phyloP scores from a whole-genome alignment of 805 yeast species.

The Candida sakaeoensis region DNA sequence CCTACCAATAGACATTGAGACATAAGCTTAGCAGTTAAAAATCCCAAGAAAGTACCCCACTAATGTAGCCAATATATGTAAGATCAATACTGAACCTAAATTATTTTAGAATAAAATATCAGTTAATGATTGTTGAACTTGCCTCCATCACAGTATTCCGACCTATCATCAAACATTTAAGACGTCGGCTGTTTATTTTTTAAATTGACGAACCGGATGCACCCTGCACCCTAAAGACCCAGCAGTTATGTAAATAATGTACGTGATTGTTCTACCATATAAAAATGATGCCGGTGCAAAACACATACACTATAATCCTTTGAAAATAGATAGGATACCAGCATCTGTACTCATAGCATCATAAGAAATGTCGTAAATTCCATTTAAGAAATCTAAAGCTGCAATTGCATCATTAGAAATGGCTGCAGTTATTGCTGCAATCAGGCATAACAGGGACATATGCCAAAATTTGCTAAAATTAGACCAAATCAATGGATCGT shows the following conservation, averaged over 20 bases:
- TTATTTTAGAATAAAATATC: conserved; percentile 40
- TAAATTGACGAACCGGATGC: conserved; percentile 47
- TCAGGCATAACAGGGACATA: conserved; percentile 32
- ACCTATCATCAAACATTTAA: conserved; percentile 40
- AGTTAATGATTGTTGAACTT: conserved; percentile 35
- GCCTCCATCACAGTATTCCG: conserved; percentile 42
- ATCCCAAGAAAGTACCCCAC: conserved; percentile 55
- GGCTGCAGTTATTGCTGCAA: conserved; percentile 48
- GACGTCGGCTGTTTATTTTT: no score
- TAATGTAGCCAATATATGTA: conserved; percentile 52
- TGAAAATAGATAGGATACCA: conserved; percentile 43
- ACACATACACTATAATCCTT: conserved; percentile 42
- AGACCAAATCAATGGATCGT: conserved; percentile 48
- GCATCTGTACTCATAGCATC: conserved; percentile 48
- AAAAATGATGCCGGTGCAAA: conserved; percentile 42
- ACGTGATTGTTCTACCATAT: conserved; percentile 43
- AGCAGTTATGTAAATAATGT: conserved; percentile 36
- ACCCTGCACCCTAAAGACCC: conserved; percentile 41
- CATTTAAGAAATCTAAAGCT: conserved; percentile 43
- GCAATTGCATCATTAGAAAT: conserved; percentile 49
- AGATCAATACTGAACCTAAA: conserved; percentile 48
- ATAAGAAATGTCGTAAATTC: conserved; percentile 41
- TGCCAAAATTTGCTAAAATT: conserved; percentile 32
- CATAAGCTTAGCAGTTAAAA: conserved; percentile 57
- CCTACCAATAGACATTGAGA: conserved; percentile 49